Base-by-base conservation (phyloP, 768 basidiomycete genomes). In the Mycena rosella region DNA sequence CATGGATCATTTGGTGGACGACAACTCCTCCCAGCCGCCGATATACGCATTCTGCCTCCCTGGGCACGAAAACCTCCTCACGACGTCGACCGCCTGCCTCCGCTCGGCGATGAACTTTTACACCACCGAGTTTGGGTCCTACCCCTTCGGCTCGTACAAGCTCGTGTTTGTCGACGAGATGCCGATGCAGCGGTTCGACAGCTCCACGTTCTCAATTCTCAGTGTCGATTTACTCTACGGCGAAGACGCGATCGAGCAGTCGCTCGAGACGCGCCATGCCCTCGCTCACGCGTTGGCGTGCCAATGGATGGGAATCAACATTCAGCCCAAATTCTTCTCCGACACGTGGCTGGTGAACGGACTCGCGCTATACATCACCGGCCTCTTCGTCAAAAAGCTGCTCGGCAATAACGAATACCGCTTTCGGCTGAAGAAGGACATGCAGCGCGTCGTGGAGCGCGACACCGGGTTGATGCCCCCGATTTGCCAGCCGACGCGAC, bases 291-390 rank as follows among this genome's bases (percentile, higher is more conserved):
- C 95, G 7, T 86, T 99, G 36, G 96, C 96, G 10, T 94, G 91
- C 69, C 98, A 99, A 79, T 99, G 98, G 98, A 86, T 94, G 61
- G 96, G 98, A 29, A 90, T 99, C 79, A 97, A 98, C 78, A 95
- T 99, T 74, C 91, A 96, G 63, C 96, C 92, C 58, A 96, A 95
- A 81, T 87, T 90, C 30, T 95, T 94, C 88, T 92, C 95, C 15
- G 98, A 99, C 78, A 88, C 91, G 27, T 99, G 98, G 98, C 88
- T 99, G n/a, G 91, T 96, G 63, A 96, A 97, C 74, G 98, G 96
- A 1, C 83, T 99, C 51, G 92, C 95, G 11, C 84, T 96, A 18
- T 96, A 98, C 76, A 92, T 99, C 75, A 92, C 94, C 7, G 92
- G 92, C 13, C 85, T 96, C 45, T 98, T 94, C 82, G 81, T 96